These are phyloP conservation scores for Urochloa ruziziensis DNA, from an alignment of 176 grass and related monocot genomes.

Conservation along the genomic window DNA sequence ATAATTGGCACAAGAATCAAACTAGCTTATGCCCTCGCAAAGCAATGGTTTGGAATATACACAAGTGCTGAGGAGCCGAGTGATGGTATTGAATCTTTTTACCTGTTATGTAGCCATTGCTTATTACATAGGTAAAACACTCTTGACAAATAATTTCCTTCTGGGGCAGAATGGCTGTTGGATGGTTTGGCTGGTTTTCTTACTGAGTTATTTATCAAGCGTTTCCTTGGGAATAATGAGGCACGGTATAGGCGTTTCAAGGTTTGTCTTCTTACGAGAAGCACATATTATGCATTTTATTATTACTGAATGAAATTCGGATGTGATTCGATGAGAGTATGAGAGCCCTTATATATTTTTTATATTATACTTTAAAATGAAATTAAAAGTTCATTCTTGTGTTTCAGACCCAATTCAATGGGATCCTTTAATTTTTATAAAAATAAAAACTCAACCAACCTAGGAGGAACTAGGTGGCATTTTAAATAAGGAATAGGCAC, in stretches of 20 bases:
- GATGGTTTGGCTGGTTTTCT: slow-evolving; percentile 98
- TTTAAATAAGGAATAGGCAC: neutral
- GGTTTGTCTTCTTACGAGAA: slow-evolving; percentile 42
- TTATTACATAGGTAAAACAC: slow-evolving; percentile 8
- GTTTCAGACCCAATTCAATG: neutral
- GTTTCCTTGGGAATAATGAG: slow-evolving; percentile 93
- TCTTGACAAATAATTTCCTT: slow-evolving; percentile 34
- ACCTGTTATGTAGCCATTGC: slow-evolving; percentile 5
- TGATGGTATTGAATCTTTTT: slow-evolving; percentile 60
- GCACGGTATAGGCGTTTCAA: slow-evolving; percentile 90
- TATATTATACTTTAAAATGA: neutral
- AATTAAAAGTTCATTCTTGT: neutral
- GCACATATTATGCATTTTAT: slow-evolving; percentile 9
- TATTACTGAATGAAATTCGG: slow-evolving; percentile 5
- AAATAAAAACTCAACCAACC: neutral
- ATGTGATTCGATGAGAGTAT: neutral
- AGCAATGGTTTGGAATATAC: slow-evolving; percentile 98
- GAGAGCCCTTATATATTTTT: slow-evolving; percentile 21
- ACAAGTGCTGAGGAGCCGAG: slow-evolving; percentile 80
- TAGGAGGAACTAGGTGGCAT: neutral
- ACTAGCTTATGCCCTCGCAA: slow-evolving; percentile 85
- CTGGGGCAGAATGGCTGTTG: slow-evolving; percentile 85
- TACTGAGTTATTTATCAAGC: slow-evolving; percentile 85
- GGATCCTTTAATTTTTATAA: neutral
- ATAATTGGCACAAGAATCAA: slow-evolving; percentile 93